Conservation (phyloP, 2,329 filamentous ascomycete genomes). For the Fusarium papillatum region DNA sequence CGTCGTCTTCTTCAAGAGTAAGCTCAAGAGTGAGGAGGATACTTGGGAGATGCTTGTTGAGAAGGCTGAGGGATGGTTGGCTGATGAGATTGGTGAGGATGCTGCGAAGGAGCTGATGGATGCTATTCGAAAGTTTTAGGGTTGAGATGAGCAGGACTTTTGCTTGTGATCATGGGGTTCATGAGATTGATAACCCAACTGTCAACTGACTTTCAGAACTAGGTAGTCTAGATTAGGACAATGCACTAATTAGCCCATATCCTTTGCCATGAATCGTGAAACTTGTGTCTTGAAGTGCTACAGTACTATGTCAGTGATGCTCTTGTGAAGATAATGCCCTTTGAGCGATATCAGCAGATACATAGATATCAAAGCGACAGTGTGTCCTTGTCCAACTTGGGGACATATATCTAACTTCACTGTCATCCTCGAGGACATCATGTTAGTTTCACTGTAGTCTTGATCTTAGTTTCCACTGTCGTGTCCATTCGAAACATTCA, state of each 20-base stretch:
- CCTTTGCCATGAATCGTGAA: neutral
- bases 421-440: neutral
- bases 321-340: neutral
- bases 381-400: too few species aligned
- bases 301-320: neutral
- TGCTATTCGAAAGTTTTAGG: slow-evolving; percentile 30
- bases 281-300: neutral
- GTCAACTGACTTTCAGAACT: neutral
- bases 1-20: slow-evolving; percentile 57
- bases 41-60: slow-evolving; percentile 75
- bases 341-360: too few species aligned
- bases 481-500: neutral
- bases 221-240: neutral
- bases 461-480: neutral
- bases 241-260: neutral
- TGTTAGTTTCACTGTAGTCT: neutral
- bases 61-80: slow-evolving; percentile 69
- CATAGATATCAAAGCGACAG: neutral
- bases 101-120: slow-evolving; percentile 27
- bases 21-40: slow-evolving; percentile 60
- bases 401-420: too few species aligned
- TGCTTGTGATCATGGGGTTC: neutral
- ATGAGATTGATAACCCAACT: neutral
- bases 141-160: neutral
- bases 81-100: slow-evolving; percentile 26